phyloP scores from a whole-genome alignment of 495 filamentous ascomycete genomes.

The Talaromyces adpressus region DNA sequence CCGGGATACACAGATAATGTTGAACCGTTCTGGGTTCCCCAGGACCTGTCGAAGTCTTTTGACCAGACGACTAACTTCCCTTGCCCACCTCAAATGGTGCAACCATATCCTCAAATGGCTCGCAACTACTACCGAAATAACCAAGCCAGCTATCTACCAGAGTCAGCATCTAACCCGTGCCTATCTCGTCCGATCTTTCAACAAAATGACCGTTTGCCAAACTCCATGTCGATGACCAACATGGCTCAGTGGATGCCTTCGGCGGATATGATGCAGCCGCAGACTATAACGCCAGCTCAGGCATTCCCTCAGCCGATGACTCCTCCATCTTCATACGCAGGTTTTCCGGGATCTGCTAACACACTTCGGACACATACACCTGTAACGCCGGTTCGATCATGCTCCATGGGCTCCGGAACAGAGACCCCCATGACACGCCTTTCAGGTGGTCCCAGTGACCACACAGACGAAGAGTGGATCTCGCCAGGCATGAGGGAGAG shows the following conservation, averaged over 20 bases:
- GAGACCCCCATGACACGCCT: conserved; percentile 34
- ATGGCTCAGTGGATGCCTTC: conserved; percentile 36
- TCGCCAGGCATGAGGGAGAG: conserved; percentile 34
- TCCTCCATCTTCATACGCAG: conserved; percentile 35
- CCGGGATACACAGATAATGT: conserved; percentile 37
- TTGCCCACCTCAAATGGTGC: conserved; percentile 28
- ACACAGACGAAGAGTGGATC: conserved; percentile 31
- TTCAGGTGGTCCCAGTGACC: conserved; percentile 27
- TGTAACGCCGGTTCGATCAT: conserved; percentile 33
- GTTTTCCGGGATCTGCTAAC: conserved; percentile 30
- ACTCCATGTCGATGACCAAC: conserved; percentile 37
- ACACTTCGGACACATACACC: conserved; percentile 35
- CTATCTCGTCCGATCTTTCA: conserved; percentile 39
- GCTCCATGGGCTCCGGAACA: conserved; percentile 32
- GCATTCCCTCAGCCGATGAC: conserved; percentile 30
- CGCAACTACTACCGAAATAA: conserved; percentile 33
- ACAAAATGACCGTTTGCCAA: conserved; percentile 31
- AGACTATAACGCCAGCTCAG: conserved; percentile 36
- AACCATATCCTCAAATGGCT: conserved; percentile 30
- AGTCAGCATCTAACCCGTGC: conserved; percentile 36
- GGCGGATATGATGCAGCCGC: conserved; percentile 28
- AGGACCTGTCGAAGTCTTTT: conserved; percentile 34
- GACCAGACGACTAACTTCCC: conserved; percentile 24
- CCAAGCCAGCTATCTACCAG: conserved; percentile 28
- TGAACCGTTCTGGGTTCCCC: conserved; percentile 37